These are phyloP conservation scores for Penicillium fimorum DNA, from an alignment of 495 filamentous ascomycete genomes.

Conservation along the genomic window DNA sequence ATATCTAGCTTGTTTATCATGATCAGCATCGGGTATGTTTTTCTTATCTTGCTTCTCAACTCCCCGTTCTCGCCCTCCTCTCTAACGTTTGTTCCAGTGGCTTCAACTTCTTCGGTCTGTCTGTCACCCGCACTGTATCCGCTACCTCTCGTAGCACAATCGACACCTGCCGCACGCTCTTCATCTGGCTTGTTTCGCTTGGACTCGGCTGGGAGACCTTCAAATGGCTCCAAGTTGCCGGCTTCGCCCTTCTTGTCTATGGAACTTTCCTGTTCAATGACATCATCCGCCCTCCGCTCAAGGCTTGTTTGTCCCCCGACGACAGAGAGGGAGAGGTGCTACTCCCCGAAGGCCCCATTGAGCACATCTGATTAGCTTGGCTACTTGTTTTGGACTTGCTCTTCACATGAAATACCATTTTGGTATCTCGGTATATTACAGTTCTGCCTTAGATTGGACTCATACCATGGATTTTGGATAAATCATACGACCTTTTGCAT, in stretches of 20 bases:
- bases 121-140: conserved; percentile 81
- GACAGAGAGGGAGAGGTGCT: conserved; percentile 54
- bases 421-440: background rate
- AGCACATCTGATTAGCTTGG: conserved; percentile 54
- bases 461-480: conserved; percentile 3
- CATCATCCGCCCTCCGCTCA: conserved; percentile 75
- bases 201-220: conserved; percentile 95
- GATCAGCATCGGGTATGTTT: conserved; percentile 87
- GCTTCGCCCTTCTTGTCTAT: conserved; percentile 88
- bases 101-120: conserved; percentile 98
- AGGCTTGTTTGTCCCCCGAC: conserved; percentile 50
- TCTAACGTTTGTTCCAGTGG: conserved; percentile 52
- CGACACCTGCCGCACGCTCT: conserved; percentile 94
- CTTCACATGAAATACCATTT: background rate
- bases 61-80: background rate
- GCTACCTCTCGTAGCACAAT: conserved; percentile 93
- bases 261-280: conserved; percentile 98
- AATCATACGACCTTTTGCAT: conserved; percentile 9
- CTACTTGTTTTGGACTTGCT: background rate
- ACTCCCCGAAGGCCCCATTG: conserved; percentile 82
- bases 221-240: conserved; percentile 93
- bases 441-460: background rate
- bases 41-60: background rate
- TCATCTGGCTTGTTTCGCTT: conserved; percentile 96
- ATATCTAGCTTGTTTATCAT: conserved; percentile 83